phyloP scores from a whole-genome alignment of 75 land plant species.

The Pinus tabuliformis region DNA sequence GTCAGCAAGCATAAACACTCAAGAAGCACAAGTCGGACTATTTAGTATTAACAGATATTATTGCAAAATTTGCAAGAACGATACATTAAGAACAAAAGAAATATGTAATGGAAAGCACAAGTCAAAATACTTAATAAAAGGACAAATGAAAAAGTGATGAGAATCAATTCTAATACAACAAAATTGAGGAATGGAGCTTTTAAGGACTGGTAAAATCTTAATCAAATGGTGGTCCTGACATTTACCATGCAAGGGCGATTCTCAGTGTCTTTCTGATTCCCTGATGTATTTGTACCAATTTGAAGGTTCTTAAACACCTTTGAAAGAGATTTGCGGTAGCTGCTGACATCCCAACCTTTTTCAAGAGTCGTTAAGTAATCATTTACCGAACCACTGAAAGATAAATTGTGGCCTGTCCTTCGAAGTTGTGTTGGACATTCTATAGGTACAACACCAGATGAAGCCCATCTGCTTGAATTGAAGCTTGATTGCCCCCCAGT shows the following conservation, averaged over 20 bases:
- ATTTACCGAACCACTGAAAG: constrained; percentile 60
- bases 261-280: constrained; percentile 59
- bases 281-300: constrained; percentile 34
- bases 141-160: background rate
- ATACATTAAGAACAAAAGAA: background rate
- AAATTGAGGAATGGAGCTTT: too few species aligned
- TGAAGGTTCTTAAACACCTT: constrained; percentile 73
- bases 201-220: background rate
- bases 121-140: background rate
- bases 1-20: background rate
- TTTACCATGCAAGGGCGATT: constrained; percentile 70
- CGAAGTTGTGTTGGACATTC: constrained; percentile 71
- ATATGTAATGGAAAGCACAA: background rate
- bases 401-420: constrained; percentile 31
- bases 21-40: background rate
- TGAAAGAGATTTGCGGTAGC: constrained; percentile 63
- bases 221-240: background rate
- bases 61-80: background rate
- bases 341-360: constrained; percentile 74
- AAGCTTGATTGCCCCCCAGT: constrained; percentile 47
- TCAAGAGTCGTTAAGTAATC: constrained; percentile 65
- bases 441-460: constrained; percentile 78
- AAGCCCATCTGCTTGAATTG: constrained; percentile 44
- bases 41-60: background rate
- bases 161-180: background rate